Evolutionary conservation across 1,139 yeast genomes (phyloP).

Genomic region (Blastobotrys capitulatus): DNA sequence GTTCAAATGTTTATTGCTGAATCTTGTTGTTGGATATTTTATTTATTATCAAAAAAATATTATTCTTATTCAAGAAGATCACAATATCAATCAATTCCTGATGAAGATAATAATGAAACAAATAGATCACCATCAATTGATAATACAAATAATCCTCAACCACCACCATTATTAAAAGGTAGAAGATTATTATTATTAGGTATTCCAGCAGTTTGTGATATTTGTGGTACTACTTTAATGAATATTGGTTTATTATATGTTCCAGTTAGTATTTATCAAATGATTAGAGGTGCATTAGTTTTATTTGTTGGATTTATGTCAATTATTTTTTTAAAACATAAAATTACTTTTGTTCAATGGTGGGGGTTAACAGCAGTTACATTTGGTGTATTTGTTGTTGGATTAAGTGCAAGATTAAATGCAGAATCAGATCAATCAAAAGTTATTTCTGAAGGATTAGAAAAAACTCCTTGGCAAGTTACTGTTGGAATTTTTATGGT

Average conservation of each 20-base stretch:
- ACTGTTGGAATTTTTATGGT: constrained; percentile 55
- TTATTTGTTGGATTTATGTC: constrained; percentile 72
- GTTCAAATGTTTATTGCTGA: constrained; percentile 82
- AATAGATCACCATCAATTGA: background rate
- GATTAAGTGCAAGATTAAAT: constrained; percentile 51
- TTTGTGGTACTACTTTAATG: constrained; percentile 68
- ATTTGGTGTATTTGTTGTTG: constrained; percentile 67
- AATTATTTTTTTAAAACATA: constrained; percentile 53
- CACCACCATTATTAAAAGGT: constrained; percentile 23
- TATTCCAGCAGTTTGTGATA: constrained; percentile 67
- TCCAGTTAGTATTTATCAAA: constrained; percentile 81
- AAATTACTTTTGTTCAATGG: constrained; percentile 64
- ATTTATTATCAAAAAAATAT: constrained; percentile 8
- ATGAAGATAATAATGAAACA: too few relatives aligned
- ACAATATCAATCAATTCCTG: background rate
- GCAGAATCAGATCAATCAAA: constrained; percentile 12
- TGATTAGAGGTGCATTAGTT: constrained; percentile 77
- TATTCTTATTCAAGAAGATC: background rate
- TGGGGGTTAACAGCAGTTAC: constrained; percentile 54
- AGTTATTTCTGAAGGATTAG: constrained; percentile 17
- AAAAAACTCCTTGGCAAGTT: constrained; percentile 25
- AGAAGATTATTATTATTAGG: constrained; percentile 38
- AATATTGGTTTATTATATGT: constrained; percentile 69
- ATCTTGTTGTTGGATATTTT: constrained; percentile 45
- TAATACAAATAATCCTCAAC: constrained; percentile 2